Evolutionary conservation across 306 rosid genomes (phyloP), one percentile per base, ranked within the genome.

Genomic region (Calophaca sinica): DNA sequence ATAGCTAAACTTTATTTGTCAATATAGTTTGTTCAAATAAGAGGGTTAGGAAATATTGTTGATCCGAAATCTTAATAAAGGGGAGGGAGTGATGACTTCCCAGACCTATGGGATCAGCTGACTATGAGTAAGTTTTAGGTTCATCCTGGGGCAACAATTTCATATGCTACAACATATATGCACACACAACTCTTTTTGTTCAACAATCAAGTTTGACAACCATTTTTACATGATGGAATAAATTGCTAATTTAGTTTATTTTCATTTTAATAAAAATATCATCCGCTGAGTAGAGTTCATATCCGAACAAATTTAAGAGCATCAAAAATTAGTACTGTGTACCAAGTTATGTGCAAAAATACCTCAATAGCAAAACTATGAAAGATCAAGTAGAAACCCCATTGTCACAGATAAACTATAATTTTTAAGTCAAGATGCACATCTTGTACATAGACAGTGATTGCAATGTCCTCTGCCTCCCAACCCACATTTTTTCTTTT

Each of bases 31-130:
- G 62, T 51, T n/a, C 3, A 26, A 14, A 54, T 44, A 10, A 53
- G n/a, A n/a, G n/a, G 57, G 45, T 54, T 45, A 79, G 12, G 13
- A 58, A 3, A 5, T 38, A 26, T 13, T 38, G 29, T 13, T 13
- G 13, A 36, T 29, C 33, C 39, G 2, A 79, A 72, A 46, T 54
- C 33, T 29, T 55, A 55, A 26, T 3, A n/a, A 61, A 61, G 46
- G 31, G 5, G 55, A 55, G 38, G 51, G 68, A 61, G 15, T 6
- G 42, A 57, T 26, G 15, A 44, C 51, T 26, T 41, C 44, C 38
- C 9, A 42, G 15, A 64, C 35, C 53, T 64, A 64, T 42, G 20
- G 51, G n/a, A 15, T 11, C 36, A 64, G 5, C 20, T 28, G 10
- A 64, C 38, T 26, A 13, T n/a, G 7, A 38, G 28, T 14, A 42